A percentile compares a stretch with the other conserved stretches of the same genome.
Conservation (phyloP, 2,329 filamentous ascomycete species). For the Penicillium verrucosum region DNA sequence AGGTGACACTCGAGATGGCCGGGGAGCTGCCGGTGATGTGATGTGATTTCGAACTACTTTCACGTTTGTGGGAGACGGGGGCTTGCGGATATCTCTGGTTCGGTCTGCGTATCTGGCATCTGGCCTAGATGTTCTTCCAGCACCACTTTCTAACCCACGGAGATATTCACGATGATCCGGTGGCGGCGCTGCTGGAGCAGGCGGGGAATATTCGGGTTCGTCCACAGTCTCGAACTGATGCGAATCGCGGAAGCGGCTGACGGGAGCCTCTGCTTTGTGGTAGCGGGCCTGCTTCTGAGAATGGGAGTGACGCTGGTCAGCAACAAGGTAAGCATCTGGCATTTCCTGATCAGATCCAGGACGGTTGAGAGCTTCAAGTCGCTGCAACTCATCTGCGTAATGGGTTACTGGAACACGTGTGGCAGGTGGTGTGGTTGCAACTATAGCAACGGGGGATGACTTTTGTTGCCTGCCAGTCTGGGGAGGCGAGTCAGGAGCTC, state of each 20-base stretch:
- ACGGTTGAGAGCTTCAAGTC: slow-evolving; percentile 38
- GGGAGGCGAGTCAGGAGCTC: slow-evolving; percentile 69
- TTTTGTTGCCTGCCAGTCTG: slow-evolving; percentile 41
- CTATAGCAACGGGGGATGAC: slow-evolving; percentile 29
- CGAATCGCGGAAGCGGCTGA: slow-evolving; percentile 20
- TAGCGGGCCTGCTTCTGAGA: slow-evolving; percentile 31
- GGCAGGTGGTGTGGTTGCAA: slow-evolving; percentile 32
- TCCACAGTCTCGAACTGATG: slow-evolving; percentile 38
- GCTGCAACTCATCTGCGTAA: slow-evolving; percentile 36
- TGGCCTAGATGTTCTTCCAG: slow-evolving; percentile 39
- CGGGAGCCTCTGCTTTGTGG: slow-evolving; percentile 19
- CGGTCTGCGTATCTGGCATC: slow-evolving; percentile 41
- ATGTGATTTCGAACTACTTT: slow-evolving; percentile 71
- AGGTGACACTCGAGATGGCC: slow-evolving; percentile 66
- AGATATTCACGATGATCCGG: slow-evolving; percentile 28
- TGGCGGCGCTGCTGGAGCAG: slow-evolving; percentile 40
- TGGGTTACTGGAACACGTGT: slow-evolving; percentile 34
- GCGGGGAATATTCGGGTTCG: slow-evolving; percentile 49
- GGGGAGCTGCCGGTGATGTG: slow-evolving; percentile 69
- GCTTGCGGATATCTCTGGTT: slow-evolving; percentile 41
- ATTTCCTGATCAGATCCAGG: slow-evolving; percentile 39
- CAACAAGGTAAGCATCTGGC: slow-evolving; percentile 39
- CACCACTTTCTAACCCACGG: slow-evolving; percentile 22
- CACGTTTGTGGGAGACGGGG: slow-evolving; percentile 44
- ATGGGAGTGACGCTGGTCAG: slow-evolving; percentile 34